Evolutionary conservation across 805 yeast species (phyloP).

Genomic region (Cyberlindnera bimundalis): DNA sequence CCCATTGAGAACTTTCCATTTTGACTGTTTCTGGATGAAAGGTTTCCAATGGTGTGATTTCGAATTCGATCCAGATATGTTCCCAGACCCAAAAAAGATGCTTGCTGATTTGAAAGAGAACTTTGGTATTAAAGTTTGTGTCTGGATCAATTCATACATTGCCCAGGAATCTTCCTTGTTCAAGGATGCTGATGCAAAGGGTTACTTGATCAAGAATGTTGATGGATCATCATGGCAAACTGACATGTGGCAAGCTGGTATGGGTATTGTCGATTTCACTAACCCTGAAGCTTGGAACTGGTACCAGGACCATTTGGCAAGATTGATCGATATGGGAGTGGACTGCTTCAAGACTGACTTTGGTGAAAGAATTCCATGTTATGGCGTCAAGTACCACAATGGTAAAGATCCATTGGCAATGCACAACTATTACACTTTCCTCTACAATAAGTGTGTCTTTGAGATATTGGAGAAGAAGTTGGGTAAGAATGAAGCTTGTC

Average conservation of each 20-base stretch:
- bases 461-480: constrained; percentile 21
- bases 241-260: constrained; percentile 26
- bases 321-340: constrained; percentile 22
- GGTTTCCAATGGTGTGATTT: constrained; percentile 27
- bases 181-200: constrained; percentile 19
- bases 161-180: constrained; percentile 21
- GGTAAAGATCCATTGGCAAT: constrained; percentile 17
- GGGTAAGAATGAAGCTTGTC: constrained; percentile 21
- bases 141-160: constrained; percentile 25
- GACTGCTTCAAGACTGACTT: constrained; percentile 25
- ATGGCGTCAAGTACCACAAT: constrained; percentile 16
- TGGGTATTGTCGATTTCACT: constrained; percentile 24
- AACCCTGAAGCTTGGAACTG: constrained; percentile 24
- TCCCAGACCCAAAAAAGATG: constrained; percentile 22
- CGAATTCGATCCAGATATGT: constrained; percentile 23
- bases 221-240: constrained; percentile 23
- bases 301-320: constrained; percentile 17
- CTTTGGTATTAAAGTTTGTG: constrained; percentile 34
- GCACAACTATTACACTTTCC: constrained; percentile 23
- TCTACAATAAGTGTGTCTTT: constrained; percentile 24
- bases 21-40: constrained; percentile 26
- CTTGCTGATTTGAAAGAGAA: constrained; percentile 34
- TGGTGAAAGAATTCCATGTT: constrained; percentile 25
- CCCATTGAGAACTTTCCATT: constrained; percentile 24
- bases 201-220: constrained; percentile 19